Conservation (phyloP, 1,139 yeast genomes). For the Kazachstania sp. region DNA sequence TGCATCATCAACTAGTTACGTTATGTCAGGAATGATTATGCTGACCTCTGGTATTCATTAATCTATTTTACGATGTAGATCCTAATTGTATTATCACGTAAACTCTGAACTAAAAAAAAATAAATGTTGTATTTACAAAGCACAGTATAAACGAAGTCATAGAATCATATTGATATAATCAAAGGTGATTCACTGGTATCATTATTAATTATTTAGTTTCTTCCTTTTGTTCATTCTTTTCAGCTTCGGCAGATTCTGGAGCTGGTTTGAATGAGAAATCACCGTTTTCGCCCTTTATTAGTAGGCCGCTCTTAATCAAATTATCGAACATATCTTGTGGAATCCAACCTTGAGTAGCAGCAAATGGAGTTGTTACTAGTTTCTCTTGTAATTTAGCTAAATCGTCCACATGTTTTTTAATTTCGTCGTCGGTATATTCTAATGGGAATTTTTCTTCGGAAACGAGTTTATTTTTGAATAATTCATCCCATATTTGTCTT, state of each 20-base stretch:
- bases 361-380: slow-evolving; percentile 66
- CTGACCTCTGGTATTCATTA: no score
- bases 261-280: slow-evolving; percentile 31
- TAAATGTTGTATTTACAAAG: no score
- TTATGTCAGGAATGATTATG: no score
- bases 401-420: slow-evolving; percentile 46
- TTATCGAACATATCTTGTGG: slow-evolving; percentile 86
- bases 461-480: slow-evolving; percentile 54
- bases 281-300: slow-evolving; percentile 41
- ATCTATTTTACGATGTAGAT: no score
- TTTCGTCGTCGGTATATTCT: slow-evolving; percentile 44
- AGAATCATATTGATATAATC: no score
- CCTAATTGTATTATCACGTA: no score
- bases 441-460: slow-evolving; percentile 46
- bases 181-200: no score
- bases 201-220: not conserved
- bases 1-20: no score
- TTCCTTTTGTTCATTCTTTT: not conserved
- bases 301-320: slow-evolving; percentile 56
- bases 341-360: slow-evolving; percentile 90
- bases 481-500: slow-evolving; percentile 65
- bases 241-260: not conserved
- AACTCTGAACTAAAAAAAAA: no score
- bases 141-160: no score
- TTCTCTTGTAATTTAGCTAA: slow-evolving; percentile 62